phyloP scores from a whole-genome alignment of 176 grass and related monocot species.

The Juncus inflexus region DNA sequence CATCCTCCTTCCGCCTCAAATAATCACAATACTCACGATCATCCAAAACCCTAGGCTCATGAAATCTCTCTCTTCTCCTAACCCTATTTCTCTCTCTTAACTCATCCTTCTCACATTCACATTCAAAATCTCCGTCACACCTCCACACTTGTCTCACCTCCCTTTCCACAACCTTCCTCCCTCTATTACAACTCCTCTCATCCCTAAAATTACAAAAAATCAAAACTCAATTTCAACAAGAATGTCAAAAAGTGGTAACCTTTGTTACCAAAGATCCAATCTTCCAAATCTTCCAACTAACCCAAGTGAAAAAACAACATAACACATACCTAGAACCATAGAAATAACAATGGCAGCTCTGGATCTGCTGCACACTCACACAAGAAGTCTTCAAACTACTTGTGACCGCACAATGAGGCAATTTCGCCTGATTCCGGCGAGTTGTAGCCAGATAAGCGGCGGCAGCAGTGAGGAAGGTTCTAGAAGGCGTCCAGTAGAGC shows the following conservation, averaged over 20 bases:
- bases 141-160: slow-evolving; percentile 23
- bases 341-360: slow-evolving; percentile 5
- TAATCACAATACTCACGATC: slow-evolving; percentile 14
- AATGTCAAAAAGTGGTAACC: not conserved
- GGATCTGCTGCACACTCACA: slow-evolving; percentile 17
- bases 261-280: not conserved
- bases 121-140: slow-evolving; percentile 20
- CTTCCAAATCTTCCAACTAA: slow-evolving; percentile 21
- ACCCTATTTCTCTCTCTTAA: slow-evolving; percentile 14
- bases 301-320: not conserved
- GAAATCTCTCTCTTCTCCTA: slow-evolving; percentile 16
- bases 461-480: slow-evolving; percentile 27
- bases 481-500: slow-evolving; percentile 17
- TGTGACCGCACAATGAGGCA: slow-evolving; percentile 16
- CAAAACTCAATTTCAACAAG: not conserved
- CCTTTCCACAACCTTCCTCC: slow-evolving; percentile 15
- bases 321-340: not conserved
- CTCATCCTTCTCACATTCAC: slow-evolving; percentile 4
- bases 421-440: slow-evolving; percentile 12
- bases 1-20: slow-evolving; percentile 13
- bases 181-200: slow-evolving; percentile 7
- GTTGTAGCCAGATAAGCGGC: slow-evolving; percentile 20
- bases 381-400: slow-evolving; percentile 6
- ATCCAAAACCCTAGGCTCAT: slow-evolving; percentile 11
- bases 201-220: slow-evolving; percentile 17